Base-by-base conservation (phyloP, 345 rosid genomes). In the Citrus sp. region DNA sequence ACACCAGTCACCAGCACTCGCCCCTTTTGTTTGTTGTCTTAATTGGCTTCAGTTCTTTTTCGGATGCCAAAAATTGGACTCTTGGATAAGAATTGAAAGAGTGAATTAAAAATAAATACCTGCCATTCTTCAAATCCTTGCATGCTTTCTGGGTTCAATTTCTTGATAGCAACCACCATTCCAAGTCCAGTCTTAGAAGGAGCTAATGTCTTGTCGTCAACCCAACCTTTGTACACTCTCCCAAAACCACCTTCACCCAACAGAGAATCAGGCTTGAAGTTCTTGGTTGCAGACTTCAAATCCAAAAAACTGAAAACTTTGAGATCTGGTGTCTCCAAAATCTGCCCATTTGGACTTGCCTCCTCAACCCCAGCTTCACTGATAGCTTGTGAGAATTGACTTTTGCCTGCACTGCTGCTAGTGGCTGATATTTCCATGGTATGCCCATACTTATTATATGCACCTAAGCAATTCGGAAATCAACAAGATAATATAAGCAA, bases 161-260 rank as follows among this genome's bases (percentile, higher is more conserved):
- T 91, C 87, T 93, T 95, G 78, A 95, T 85, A 67, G 98, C 98
- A 73, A 93, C 93, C 35, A 79, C 70, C 84, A 89, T 87, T 37
- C 97, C 98, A 37, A 69, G 68, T 49, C 92, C 94, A 61, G 66
- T 16, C 68, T 84, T 90, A 13, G 94, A 86, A 24, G 99, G 97
- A 25, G 87, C 79, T 2, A 86, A 79, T 70, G 89, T 89, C 84
- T 73, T 90, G 35, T 81, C 91, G 77, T 95, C 91, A 12, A 95
- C 60, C 95, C 94, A 95, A 2, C 98, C 98, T 86, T 87, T 92
- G 83, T 80, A 95, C 63, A 95, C 98, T 70, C 77, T 89, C 1
- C 98, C 98, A 19, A 93, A 95, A 16, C 93, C 94, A 37, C 98
- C 98, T 80, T 92, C 89, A 3, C 97, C 98, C 86, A 95, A 78